Evolutionary conservation across 371 early-diverging fungal genomes (phyloP), one percentile per base, ranked within the genome.

Genomic region (Haplosporangium sp.): DNA sequence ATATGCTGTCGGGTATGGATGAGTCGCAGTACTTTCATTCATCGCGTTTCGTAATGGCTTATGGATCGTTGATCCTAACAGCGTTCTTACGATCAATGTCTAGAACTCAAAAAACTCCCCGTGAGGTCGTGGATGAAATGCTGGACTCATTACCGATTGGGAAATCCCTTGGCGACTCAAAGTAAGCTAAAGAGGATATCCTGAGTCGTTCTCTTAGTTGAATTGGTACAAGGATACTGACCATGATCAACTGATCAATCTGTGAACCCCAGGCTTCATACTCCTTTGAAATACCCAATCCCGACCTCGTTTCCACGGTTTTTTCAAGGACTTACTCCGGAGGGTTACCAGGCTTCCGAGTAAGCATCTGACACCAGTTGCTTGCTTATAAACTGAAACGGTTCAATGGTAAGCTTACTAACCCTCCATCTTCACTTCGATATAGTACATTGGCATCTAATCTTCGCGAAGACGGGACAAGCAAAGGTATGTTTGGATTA

Each of bases 261-360:
- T 45, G 9, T 45, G 11, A 11, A 37, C 23, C 13, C 12, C 52
- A 79, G 66, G 55, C 68, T 43, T 3, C 23, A 36, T 3, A 69
- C 80, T 0, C 38, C 73, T 2, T 42, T 79, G 18, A 68, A 62
- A 40, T 79, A 73, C 37, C 80, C 69, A 1, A 69, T 79, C 51
- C 80, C 80, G 6, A 73, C 80, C 0, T 79, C 80, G 2, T 79
- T 65, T 46, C 80, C 80, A 16, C 68, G 73, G 0, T 79, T 79
- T 47, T 79, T 79, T 58, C 69, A 73, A 42, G 65, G 59, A 6
- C 56, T 79, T 6, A 79, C 73, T 5, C 20, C 53, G 1, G 69
- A 79, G 12, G 80, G 80, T 1, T 64, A 79, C 37, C 73, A 68
- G 48, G 46, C 43, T 9, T 16, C 21, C 51, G 64, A 64, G 69